These are phyloP conservation scores for Saccharomycopsis fermentans DNA, from an alignment of 805 yeast genomes.

Conservation along the genomic window DNA sequence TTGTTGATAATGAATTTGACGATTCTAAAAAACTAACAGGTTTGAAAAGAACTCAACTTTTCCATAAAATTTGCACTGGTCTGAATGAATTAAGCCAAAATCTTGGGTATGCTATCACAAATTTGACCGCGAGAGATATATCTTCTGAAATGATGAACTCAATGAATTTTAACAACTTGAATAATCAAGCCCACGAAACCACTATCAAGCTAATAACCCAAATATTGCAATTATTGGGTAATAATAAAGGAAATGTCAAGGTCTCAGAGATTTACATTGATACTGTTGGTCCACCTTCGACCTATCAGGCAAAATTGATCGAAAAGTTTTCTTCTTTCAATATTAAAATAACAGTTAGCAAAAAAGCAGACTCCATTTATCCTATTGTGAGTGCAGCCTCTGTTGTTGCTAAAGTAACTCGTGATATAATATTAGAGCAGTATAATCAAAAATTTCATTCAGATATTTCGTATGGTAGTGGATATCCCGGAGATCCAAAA, in stretches of 20 bases:
- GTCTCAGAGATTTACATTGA: conserved; percentile 75
- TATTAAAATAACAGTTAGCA: conserved; percentile 69
- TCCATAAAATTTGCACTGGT: conserved; percentile 44
- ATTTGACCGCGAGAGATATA: conserved; percentile 80
- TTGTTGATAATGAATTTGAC: conserved; percentile 64
- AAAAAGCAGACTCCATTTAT: conserved; percentile 87
- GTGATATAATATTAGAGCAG: conserved; percentile 53
- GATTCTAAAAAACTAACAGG: conserved; percentile 87
- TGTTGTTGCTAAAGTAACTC: conserved; percentile 90
- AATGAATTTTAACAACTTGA: conserved; percentile 38
- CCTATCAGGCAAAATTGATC: conserved; percentile 69
- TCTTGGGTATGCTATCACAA: conserved; percentile 82
- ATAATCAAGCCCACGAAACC: conserved; percentile 94
- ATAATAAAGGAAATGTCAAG: conserved; percentile 40
- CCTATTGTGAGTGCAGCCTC: conserved; percentile 94
- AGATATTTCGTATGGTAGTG: conserved; percentile 58
- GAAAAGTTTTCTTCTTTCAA: conserved; percentile 47
- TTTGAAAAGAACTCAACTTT: conserved; percentile 49
- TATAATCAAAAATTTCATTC: conserved; percentile 22
- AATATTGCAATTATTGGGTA: conserved; percentile 32
- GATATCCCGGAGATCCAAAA: conserved; percentile 89
- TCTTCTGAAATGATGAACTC: conserved; percentile 77
- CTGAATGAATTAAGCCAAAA: conserved; percentile 37
- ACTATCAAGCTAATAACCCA: conserved; percentile 71
- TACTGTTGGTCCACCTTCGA: conserved; percentile 91